Base-by-base conservation (phyloP, 495 filamentous ascomycete genomes). In the Penicillium cataractarum region DNA sequence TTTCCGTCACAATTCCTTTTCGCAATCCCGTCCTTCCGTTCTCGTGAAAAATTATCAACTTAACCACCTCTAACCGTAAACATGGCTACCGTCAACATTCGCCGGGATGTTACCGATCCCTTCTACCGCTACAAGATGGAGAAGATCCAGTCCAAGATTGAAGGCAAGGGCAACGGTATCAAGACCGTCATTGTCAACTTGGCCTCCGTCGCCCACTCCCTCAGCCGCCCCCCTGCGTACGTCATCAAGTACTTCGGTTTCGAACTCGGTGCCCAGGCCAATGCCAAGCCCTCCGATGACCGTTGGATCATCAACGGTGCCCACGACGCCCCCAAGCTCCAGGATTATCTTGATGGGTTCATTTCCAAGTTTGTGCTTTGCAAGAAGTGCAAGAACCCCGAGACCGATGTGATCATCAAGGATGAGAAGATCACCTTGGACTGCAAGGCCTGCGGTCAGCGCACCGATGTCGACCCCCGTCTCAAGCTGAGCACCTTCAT, bases 61-160 rank as follows among this genome's bases (percentile, higher is more conserved):
- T 60, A 31, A 63, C 52, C 54, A 42, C 49, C 63, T 60, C 61
- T 63, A 71, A 81, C 78, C 81, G 85, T 83, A 82, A 87, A 64
- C 78, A 94, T 94, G 90, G 88, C 88, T 78, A 90, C 89, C 79
- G 83, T 99, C 86, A 99, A 99, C 80, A 93, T 99, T 84, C 94
- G 93, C 77, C 92, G 95, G 79, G 96, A 98, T 91, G 88, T 97
- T 81, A 89, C 87, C 82, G 95, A 99, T 82, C 90, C 91, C 77
- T 99, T 97, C 90, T 99, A 99, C 80, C 95, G 95, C 79, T 99
- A 99, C 87, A 99, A 99, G 86, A 99, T 99, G 95, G 95, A 99
- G 82, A 87, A 86, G 65, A 84, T 99, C 74, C 91, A 93, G 84
- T 97, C 95, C 78, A 99, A 99, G 86, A 95, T 99, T 72, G 95